Evolutionary conservation across 2,329 filamentous ascomycete species (phyloP).

Genomic region (Fusarium scirpi): DNA sequence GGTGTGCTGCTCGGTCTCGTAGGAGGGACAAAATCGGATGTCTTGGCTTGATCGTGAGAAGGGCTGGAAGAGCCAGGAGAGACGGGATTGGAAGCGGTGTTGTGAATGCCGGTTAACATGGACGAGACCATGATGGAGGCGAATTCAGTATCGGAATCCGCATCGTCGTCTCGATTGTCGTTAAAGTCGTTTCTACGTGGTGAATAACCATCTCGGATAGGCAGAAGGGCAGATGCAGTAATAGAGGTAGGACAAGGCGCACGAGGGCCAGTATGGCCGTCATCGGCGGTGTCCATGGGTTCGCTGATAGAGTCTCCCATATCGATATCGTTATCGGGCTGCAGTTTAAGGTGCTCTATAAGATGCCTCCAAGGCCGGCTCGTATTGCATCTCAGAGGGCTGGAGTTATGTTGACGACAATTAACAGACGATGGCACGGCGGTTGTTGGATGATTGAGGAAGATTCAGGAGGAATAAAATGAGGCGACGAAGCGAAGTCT

Average conservation of each 20-base stretch:
- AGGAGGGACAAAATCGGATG: constrained; percentile 52
- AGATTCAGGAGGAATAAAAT: background rate
- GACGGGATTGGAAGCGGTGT: constrained; percentile 65
- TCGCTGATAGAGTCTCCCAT: constrained; percentile 44
- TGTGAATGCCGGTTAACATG: constrained; percentile 53
- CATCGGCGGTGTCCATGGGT: constrained; percentile 45
- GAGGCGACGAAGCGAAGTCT: constrained; percentile 11
- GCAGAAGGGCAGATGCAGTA: constrained; percentile 39
- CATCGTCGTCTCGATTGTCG: constrained; percentile 33
- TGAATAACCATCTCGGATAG: constrained; percentile 42
- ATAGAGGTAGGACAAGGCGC: constrained; percentile 37
- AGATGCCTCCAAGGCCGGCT: constrained; percentile 39
- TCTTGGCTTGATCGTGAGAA: constrained; percentile 61
- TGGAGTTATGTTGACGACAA: constrained; percentile 1
- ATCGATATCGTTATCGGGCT: constrained; percentile 37
- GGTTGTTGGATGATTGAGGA: background rate
- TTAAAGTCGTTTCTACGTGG: constrained; percentile 31
- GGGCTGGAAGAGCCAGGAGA: constrained; percentile 66
- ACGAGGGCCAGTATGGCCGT: constrained; percentile 31
- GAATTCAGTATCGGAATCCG: constrained; percentile 51
- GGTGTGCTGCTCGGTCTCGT: constrained; percentile 69
- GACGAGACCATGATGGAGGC: constrained; percentile 54
- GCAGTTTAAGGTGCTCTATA: constrained; percentile 41
- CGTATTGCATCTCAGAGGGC: constrained; percentile 43
- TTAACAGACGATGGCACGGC: background rate